Conservation (phyloP, 1,139 yeast genomes). For the Scheffersomyces lignicola region DNA sequence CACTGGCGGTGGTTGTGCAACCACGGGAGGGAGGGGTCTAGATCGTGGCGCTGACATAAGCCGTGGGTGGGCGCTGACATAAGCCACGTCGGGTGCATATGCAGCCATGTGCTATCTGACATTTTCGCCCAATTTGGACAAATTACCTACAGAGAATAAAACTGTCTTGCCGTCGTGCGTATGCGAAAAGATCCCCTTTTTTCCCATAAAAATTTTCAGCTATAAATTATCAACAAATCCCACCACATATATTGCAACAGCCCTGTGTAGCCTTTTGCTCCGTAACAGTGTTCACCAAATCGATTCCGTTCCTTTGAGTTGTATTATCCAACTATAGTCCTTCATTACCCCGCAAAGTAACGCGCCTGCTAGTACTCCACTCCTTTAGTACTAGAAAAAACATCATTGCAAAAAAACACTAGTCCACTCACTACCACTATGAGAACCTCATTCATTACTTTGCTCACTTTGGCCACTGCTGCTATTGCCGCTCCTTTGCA, state of each 20-base stretch:
- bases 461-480: slow-evolving; percentile 22
- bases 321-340: slow-evolving; percentile 22
- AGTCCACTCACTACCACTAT: slow-evolving; percentile 8
- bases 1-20: slow-evolving; percentile 1
- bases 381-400: slow-evolving; percentile 4
- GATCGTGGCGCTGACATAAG: not conserved
- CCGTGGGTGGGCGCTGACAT: not conserved
- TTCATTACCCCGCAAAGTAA: slow-evolving; percentile 18
- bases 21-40: not conserved
- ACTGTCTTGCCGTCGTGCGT: not conserved
- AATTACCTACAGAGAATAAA: slow-evolving; percentile 2
- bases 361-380: slow-evolving; percentile 3
- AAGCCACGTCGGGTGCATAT: not conserved
- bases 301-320: slow-evolving; percentile 2
- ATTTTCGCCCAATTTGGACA: slow-evolving; percentile 2
- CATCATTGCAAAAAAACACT: slow-evolving; percentile 6
- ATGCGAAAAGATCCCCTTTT: not conserved
- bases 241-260: not conserved
- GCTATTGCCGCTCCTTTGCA: slow-evolving; percentile 34
- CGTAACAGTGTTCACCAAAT: not conserved
- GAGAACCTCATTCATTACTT: slow-evolving; percentile 19
- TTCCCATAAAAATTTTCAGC: not conserved
- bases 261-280: not conserved
- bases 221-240: slow-evolving; percentile 3
- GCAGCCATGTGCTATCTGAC: slow-evolving; percentile 1